Base-by-base conservation (phyloP, 495 filamentous ascomycete genomes). In the Penicillium paxilli region DNA sequence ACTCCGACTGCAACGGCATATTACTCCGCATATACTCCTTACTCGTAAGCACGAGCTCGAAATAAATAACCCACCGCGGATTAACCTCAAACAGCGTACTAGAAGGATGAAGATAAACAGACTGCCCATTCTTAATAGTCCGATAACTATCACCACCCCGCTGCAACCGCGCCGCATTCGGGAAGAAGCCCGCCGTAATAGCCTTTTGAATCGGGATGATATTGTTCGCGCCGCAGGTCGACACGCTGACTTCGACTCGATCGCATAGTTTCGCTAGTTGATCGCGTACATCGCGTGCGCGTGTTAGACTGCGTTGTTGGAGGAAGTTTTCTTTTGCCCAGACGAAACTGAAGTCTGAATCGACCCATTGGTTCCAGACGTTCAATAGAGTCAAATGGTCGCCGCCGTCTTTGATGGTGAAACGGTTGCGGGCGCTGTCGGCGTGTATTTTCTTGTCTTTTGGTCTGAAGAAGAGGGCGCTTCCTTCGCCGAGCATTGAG, bases 371-470 rank as follows among this genome's bases (percentile, higher is more conserved):
- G 68, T 96, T 96, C 87, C 86, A 98, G 65, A 98, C 88, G 62
- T 96, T 96, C n/a, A 98, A 81, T 1, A 93, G 81, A 0, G 91
- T 92, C 11, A 92, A 70, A 64, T 96, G 90, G 71, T 98, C 94
- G 37, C 94, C 94, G 44, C 94, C 94, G 51, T 95, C 92, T 58
- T 91, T 91, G 59, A 92, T 75, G 1, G 94, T 96, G 74, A 98
- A 97, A 2, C 95, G 83, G 25, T 87, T 85, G n/a, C 93, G 86
- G 4, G 94, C 94, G 58, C 88, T 88, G 67, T 97, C 94, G 20
- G 94, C 95, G 66, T 96, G 89, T 42, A 97, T 87, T 62, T 96
- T 96, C 76, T 98, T 96, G 73, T 98, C 93, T 68, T 96, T 96
- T 9, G 94, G 94, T 1, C 94, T 84, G 81, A 92, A 96, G 80